These are phyloP conservation scores for Polytrichum commune DNA, from an alignment of 225 moss, liverwort and hornwort genomes.

Conservation along the genomic window DNA sequence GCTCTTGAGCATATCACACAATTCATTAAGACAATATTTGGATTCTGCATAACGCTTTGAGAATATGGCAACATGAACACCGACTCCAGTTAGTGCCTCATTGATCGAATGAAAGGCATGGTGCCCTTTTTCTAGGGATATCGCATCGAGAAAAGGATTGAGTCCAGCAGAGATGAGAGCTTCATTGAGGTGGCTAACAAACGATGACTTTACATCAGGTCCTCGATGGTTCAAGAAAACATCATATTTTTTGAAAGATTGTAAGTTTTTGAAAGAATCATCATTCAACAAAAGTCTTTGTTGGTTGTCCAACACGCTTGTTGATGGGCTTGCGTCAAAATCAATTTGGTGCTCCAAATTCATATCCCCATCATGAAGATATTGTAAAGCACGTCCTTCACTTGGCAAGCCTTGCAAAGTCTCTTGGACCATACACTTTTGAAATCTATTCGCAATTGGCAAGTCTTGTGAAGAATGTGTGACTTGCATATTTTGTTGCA, in stretches of 20 bases:
- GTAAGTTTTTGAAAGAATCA: no score
- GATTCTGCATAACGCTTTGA: conserved; percentile 7
- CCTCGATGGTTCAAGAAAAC: conserved; percentile 7
- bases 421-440: no score
- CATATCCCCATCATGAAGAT: no score
- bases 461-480: no score
- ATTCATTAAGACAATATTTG: conserved; percentile 3
- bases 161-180: not conserved
- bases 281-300: no score
- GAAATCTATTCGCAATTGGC: no score
- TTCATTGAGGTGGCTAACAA: conserved; percentile 5
- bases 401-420: no score
- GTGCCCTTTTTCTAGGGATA: not conserved
- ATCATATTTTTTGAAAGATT: not conserved
- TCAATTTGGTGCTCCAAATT: no score
- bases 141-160: conserved; percentile 3
- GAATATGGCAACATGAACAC: conserved; percentile 6
- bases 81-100: not conserved
- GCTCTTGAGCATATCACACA: not conserved
- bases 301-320: no score
- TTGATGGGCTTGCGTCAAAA: no score
- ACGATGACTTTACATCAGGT: not conserved
- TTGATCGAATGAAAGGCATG: not conserved
- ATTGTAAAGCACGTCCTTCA: no score
- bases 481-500: no score